Percentiles rank a stretch among this genome's conserved stretches.
Conservation (phyloP, 73 alveolate genomes). For the Breviolum minutum region DNA sequence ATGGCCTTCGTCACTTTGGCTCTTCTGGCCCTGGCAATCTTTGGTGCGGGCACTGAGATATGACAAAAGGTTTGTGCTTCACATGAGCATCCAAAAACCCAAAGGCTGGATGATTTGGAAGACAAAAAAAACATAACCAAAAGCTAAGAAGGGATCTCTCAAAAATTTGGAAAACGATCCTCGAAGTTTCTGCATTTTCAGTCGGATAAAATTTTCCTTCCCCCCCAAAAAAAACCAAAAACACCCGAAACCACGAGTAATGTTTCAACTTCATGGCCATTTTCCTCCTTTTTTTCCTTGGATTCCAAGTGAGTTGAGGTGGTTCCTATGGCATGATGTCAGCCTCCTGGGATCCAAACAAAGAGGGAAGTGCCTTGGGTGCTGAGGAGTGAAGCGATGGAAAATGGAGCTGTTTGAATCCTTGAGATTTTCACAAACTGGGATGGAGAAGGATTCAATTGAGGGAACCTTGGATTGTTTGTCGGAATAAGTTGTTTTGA, state of each 20-base stretch:
- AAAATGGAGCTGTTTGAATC: too few species aligned
- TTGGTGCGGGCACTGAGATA: constrained; percentile 18
- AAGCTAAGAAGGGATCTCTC: too few species aligned
- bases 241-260: too few species aligned
- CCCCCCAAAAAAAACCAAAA: too few species aligned
- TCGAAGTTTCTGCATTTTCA: too few species aligned
- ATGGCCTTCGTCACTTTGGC: constrained; percentile 88
- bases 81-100: not conserved
- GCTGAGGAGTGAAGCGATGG: constrained; percentile 32
- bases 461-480: too few species aligned
- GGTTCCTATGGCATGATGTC: constrained; percentile 95
- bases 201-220: too few species aligned
- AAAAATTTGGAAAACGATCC: too few species aligned
- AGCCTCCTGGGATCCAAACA: constrained; percentile 90
- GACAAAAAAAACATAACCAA: not conserved
- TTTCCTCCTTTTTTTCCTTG: not conserved
- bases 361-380: constrained; percentile 87
- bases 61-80: not conserved
- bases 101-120: not conserved
- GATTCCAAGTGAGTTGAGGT: not conserved
- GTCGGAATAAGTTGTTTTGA: too few species aligned
- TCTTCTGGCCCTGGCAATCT: constrained; percentile 63
- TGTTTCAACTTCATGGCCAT: not conserved
- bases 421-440: too few species aligned
- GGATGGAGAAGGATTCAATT: too few species aligned